These are phyloP conservation scores for Penicillium aurantiogriseum DNA, from an alignment of 2,329 filamentous ascomycete genomes.

Conservation along the genomic window DNA sequence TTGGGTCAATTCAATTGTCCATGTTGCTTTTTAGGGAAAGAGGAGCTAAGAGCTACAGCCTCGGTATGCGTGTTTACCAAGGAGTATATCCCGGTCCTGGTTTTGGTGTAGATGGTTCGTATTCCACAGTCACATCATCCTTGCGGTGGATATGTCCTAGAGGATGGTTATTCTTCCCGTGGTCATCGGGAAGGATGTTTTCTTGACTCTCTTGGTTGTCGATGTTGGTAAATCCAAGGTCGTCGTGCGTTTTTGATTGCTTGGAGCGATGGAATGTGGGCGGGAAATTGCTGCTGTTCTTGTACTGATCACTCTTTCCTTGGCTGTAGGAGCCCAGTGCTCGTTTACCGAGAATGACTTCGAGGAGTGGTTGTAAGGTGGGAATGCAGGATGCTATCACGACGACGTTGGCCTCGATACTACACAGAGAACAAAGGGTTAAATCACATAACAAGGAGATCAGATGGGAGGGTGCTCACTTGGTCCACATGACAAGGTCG, in stretches of 20 bases:
- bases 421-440: background rate
- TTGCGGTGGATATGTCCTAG: constrained; percentile 14
- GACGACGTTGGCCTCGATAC: constrained; percentile 34
- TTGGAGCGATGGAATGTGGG: constrained; percentile 11
- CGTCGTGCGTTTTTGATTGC: constrained; percentile 3
- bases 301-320: constrained; percentile 9
- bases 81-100: background rate
- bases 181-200: constrained; percentile 18
- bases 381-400: constrained; percentile 38
- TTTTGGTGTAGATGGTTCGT: constrained; percentile 3
- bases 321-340: constrained; percentile 15
- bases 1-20: background rate
- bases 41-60: background rate
- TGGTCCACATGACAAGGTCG: constrained; percentile 48
- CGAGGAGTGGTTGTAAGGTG: constrained; percentile 33
- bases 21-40: background rate
- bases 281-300: constrained; percentile 9
- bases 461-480: constrained; percentile 28
- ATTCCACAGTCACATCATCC: constrained; percentile 18
- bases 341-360: constrained; percentile 23
- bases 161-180: background rate
- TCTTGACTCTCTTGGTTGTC: constrained; percentile 22
- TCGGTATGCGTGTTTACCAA: background rate
- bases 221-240: constrained; percentile 17
- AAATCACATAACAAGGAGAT: background rate